Conservation (phyloP, 768 basidiomycete genomes). For the Rhodotorula babjevae region DNA sequence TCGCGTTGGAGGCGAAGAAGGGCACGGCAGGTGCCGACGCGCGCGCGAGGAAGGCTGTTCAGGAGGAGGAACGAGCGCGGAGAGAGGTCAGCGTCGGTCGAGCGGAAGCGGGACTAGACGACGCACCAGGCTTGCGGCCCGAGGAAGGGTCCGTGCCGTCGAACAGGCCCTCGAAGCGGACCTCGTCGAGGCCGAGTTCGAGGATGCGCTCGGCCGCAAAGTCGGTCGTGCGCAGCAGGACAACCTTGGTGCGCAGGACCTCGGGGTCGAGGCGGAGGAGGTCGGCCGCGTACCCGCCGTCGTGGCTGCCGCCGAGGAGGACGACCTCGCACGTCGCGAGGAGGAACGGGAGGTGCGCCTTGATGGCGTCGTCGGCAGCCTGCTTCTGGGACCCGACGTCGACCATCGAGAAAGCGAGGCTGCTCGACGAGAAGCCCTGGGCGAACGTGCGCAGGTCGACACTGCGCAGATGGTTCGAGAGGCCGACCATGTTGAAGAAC, state of each 20-base stretch:
- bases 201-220: not conserved
- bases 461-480: not conserved
- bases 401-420: slow-evolving; percentile 8
- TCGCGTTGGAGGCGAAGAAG: too few relatives aligned
- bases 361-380: slow-evolving; percentile 15
- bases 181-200: slow-evolving; percentile 14
- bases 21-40: too few relatives aligned
- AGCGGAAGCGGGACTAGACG: too few relatives aligned
- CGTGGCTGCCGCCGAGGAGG: slow-evolving; percentile 6
- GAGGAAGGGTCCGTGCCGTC: not conserved
- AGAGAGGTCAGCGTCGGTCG: too few relatives aligned
- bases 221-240: not conserved
- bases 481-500: not conserved
- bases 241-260: not conserved
- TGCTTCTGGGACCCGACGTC: not conserved
- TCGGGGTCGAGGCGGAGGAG: slow-evolving; percentile 1
- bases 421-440: slow-evolving; percentile 11
- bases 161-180: not conserved
- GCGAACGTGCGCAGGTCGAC: slow-evolving; percentile 1
- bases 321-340: slow-evolving; percentile 2
- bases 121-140: not conserved
- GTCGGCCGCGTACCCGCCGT: not conserved
- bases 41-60: too few relatives aligned
- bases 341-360: slow-evolving; percentile 20
- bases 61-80: too few relatives aligned